phyloP scores from a whole-genome alignment of 2,329 filamentous ascomycete genomes.

The Didymella arachidicola region DNA sequence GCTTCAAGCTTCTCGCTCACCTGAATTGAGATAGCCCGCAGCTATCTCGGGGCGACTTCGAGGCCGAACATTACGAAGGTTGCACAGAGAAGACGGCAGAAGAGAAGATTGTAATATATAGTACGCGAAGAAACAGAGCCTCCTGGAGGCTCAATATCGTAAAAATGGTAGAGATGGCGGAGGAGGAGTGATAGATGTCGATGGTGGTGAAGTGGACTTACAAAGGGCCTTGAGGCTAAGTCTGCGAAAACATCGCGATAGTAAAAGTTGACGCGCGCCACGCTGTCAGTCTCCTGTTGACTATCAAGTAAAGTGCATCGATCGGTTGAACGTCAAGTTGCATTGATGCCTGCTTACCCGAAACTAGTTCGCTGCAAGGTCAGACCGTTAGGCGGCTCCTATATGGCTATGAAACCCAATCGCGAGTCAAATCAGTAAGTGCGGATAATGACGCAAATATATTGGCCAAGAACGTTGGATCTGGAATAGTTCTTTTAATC shows the following conservation, averaged over 20 bases:
- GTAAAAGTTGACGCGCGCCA: too few species aligned
- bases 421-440: too few species aligned
- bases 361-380: too few species aligned
- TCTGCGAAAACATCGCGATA: background rate
- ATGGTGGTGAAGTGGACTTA: background rate
- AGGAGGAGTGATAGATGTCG: background rate
- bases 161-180: background rate
- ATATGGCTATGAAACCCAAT: too few species aligned
- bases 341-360: too few species aligned
- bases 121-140: constrained; percentile 16
- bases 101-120: constrained; percentile 20
- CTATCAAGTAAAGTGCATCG: too few species aligned
- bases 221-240: background rate
- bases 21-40: constrained; percentile 32
- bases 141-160: background rate
- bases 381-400: too few species aligned
- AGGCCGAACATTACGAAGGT: constrained; percentile 51
- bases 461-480: too few species aligned
- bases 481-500: too few species aligned
- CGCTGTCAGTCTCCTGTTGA: too few species aligned
- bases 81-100: constrained; percentile 39
- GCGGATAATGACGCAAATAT: too few species aligned
- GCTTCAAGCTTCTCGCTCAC: background rate
- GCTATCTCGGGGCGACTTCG: constrained; percentile 5
- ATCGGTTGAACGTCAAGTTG: too few species aligned